These are phyloP conservation scores for Microbotryomycetes sp. DNA, from an alignment of 1,284 basidiomycete species.

Conservation along the genomic window DNA sequence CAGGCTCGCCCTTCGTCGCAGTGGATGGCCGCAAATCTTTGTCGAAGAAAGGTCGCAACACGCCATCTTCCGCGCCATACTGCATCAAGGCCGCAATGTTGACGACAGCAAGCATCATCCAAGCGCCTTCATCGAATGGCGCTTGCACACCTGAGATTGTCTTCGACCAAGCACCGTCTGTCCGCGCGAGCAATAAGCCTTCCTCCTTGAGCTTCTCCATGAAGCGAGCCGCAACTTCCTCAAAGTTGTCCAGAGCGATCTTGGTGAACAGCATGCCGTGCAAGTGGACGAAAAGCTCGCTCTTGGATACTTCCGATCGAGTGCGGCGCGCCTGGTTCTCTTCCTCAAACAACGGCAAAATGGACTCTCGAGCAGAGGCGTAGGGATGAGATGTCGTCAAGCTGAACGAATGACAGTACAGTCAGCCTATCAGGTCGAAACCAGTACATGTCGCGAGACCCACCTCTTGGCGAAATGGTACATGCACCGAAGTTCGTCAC, in stretches of 20 bases:
- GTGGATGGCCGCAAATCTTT: neutral
- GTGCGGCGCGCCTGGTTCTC: constrained; percentile 51
- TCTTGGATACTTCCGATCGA: constrained; percentile 60
- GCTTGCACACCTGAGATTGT: constrained; percentile 49
- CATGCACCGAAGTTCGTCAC: constrained; percentile 74
- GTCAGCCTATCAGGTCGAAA: neutral
- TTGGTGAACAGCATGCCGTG: constrained; percentile 95
- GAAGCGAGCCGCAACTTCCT: constrained; percentile 69
- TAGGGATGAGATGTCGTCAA: constrained; percentile 85
- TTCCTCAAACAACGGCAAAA: constrained; percentile 76
- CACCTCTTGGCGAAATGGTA: constrained; percentile 96
- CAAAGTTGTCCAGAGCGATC: constrained; percentile 86
- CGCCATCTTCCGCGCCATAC: constrained; percentile 69
- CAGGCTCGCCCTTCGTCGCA: neutral
- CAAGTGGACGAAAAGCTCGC: constrained; percentile 80
- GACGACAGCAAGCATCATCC: constrained; percentile 89
- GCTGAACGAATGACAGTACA: constrained; percentile 9
- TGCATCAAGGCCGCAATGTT: constrained; percentile 78
- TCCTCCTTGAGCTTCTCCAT: constrained; percentile 71
- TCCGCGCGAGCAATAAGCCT: constrained; percentile 24
- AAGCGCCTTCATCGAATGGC: constrained; percentile 65
- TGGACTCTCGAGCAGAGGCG: constrained; percentile 72
- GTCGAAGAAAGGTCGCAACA: constrained; percentile 49
- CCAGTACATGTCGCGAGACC: constrained; percentile 45
- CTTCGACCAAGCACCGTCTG: neutral